These are phyloP conservation scores for Jackrogersella multiformis DNA, from an alignment of 495 filamentous ascomycete species.

Conservation along the genomic window DNA sequence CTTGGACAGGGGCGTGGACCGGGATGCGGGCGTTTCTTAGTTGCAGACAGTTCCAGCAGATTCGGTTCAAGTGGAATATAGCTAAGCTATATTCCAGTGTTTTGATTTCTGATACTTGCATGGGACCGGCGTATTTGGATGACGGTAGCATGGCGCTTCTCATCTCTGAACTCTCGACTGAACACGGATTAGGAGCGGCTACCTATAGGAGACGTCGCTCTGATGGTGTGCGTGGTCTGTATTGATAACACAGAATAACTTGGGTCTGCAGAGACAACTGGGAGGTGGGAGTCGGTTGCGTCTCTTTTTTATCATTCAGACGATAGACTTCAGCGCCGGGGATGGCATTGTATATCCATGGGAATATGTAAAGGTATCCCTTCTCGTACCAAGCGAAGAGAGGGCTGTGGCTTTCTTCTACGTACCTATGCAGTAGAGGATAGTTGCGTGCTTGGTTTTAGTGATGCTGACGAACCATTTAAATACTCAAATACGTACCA, in stretches of 20 bases:
- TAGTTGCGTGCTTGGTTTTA: not conserved
- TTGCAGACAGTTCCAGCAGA: too few species aligned
- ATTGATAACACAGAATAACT: conserved; percentile 25
- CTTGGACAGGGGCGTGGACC: conserved; percentile 19
- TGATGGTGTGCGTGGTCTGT: conserved; percentile 18
- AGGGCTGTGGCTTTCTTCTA: conserved; percentile 4
- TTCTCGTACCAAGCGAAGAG: conserved; percentile 15
- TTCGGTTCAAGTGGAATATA: too few species aligned
- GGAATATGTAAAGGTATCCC: conserved; percentile 23
- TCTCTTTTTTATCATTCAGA: conserved; percentile 22
- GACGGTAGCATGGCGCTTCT: conserved; percentile 31
- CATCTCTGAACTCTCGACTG: conserved; percentile 11
- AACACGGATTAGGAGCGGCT: not conserved
- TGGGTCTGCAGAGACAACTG: conserved; percentile 11
- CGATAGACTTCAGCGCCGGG: conserved; percentile 24
- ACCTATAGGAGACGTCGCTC: not conserved
- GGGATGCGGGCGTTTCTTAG: conserved; percentile 19
- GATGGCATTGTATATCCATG: conserved; percentile 37
- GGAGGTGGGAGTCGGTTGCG: conserved; percentile 3
- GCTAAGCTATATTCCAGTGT: conserved; percentile 7
- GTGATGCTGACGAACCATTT: not conserved
- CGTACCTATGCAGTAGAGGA: too few species aligned
- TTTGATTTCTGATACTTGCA: conserved; percentile 40
- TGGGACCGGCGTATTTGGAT: conserved; percentile 44
- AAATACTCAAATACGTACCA: not conserved